phyloP scores from a whole-genome alignment of 805 yeast species.

The Ogataea minuta region DNA sequence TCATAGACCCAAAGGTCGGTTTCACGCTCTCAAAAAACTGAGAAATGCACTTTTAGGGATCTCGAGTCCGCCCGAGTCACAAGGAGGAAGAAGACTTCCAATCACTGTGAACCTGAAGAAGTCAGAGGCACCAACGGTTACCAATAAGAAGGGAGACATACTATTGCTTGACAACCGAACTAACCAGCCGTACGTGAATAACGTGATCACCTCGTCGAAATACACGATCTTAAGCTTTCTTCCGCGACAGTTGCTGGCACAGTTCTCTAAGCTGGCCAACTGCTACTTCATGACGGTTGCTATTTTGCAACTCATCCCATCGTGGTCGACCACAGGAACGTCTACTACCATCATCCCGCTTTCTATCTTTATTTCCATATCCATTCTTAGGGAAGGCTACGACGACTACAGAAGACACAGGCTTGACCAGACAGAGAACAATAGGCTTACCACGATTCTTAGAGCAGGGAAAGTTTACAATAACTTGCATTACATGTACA shows the following conservation, averaged over 20 bases:
- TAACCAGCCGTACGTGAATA: slow-evolving; percentile 56
- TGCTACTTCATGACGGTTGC: slow-evolving; percentile 87
- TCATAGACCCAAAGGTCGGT: slow-evolving; percentile 6
- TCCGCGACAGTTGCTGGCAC: slow-evolving; percentile 87
- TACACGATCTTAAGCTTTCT: slow-evolving; percentile 78
- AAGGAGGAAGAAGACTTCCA: slow-evolving; percentile 77
- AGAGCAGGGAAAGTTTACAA: slow-evolving; percentile 14
- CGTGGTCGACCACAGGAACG: slow-evolving; percentile 97
- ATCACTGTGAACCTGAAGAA: slow-evolving; percentile 44
- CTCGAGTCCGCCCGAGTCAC: slow-evolving; percentile 48
- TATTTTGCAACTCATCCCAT: slow-evolving; percentile 90
- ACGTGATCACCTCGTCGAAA: slow-evolving; percentile 80
- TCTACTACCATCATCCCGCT: slow-evolving; percentile 92
- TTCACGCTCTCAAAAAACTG: slow-evolving; percentile 5
- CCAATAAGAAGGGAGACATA: slow-evolving; percentile 28
- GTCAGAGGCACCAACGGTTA: slow-evolving; percentile 29
- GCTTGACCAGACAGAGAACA: slow-evolving; percentile 83
- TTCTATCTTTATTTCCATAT: slow-evolving; percentile 78
- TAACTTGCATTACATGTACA: slow-evolving; percentile 17
- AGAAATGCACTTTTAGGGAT: slow-evolving; percentile 43
- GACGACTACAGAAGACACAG: slow-evolving; percentile 89
- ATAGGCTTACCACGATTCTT: slow-evolving; percentile 45
- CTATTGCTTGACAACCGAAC: slow-evolving; percentile 69
- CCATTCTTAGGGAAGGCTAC: slow-evolving; percentile 89
- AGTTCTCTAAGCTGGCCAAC: slow-evolving; percentile 90